Conservation (phyloP, 2,329 filamentous ascomycete species). For the Fusarium sp. region DNA sequence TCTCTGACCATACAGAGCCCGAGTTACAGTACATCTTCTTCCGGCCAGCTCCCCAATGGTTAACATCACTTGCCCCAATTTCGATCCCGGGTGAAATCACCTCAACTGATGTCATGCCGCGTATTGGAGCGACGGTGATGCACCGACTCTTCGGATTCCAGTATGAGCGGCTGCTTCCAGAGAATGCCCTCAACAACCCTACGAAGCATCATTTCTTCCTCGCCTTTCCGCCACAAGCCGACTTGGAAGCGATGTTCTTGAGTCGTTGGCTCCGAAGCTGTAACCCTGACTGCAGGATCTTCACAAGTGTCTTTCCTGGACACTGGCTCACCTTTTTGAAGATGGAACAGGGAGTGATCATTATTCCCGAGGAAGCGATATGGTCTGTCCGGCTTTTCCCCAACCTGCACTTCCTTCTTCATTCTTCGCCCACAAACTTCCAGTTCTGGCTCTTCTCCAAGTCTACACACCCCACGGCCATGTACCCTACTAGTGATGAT, state of each 20-base stretch:
- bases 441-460: conserved; percentile 54
- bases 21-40: conserved; percentile 52
- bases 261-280: conserved; percentile 55
- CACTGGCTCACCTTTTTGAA: conserved; percentile 58
- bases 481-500: conserved; percentile 18
- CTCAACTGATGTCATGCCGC: conserved; percentile 24
- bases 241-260: conserved; percentile 50
- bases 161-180: conserved; percentile 45
- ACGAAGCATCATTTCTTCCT: conserved; percentile 54
- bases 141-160: conserved; percentile 46
- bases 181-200: conserved; percentile 16
- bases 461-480: conserved; percentile 37
- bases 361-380: conserved; percentile 56
- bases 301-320: conserved; percentile 52
- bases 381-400: conserved; percentile 53
- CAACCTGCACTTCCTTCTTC: conserved; percentile 47
- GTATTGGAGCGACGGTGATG: conserved; percentile 37
- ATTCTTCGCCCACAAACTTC: conserved; percentile 38
- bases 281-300: conserved; percentile 54
- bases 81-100: conserved; percentile 11
- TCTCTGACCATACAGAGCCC: neutral
- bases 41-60: conserved; percentile 37
- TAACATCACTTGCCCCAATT: conserved; percentile 41
- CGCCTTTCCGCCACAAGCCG: conserved; percentile 55
- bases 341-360: conserved; percentile 46